Percentiles rank a stretch among this genome's conserved stretches.
These are phyloP conservation scores for Ilex asprella DNA, from an alignment of 257 asterid genomes.

Conservation along the genomic window DNA sequence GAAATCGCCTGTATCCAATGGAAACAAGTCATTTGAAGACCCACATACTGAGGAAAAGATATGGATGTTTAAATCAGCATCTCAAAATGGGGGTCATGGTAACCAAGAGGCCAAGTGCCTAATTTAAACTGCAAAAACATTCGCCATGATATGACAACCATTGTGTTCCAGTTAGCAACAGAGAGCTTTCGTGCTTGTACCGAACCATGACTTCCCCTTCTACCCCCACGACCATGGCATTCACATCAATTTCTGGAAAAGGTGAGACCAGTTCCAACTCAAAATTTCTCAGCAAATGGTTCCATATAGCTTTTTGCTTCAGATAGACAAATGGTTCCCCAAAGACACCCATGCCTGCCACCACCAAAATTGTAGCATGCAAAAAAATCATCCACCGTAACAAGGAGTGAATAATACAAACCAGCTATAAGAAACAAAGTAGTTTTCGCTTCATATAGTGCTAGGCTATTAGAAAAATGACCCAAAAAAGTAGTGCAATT, in stretches of 20 bases:
- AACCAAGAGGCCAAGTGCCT: neutral
- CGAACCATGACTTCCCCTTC: slow-evolving; percentile 41
- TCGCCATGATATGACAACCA: neutral
- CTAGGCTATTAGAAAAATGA: too few relatives aligned
- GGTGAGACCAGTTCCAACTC: slow-evolving; percentile 49
- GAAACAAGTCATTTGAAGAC: too few relatives aligned
- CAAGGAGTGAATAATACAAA: too few relatives aligned
- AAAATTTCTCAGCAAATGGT: slow-evolving; percentile 85
- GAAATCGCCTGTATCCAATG: too few relatives aligned
- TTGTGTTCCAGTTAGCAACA: neutral
- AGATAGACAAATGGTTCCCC: slow-evolving; percentile 97
- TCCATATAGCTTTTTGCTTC: slow-evolving; percentile 92
- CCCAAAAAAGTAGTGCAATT: too few relatives aligned
- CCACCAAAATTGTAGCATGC: slow-evolving; percentile 45
- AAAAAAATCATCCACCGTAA: too few relatives aligned
- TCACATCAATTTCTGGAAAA: slow-evolving; percentile 54
- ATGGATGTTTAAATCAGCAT: too few relatives aligned
- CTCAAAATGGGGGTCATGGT: neutral
- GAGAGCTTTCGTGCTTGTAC: slow-evolving; percentile 9
- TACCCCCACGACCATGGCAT: slow-evolving; percentile 55
- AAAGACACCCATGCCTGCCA: slow-evolving; percentile 85
- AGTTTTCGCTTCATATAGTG: too few relatives aligned
- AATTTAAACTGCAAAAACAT: neutral
- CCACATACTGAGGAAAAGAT: too few relatives aligned
- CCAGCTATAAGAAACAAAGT: too few relatives aligned